Evolutionary conservation across 1,139 yeast genomes (phyloP).

Genomic region (Hansenula lynferdii): DNA sequence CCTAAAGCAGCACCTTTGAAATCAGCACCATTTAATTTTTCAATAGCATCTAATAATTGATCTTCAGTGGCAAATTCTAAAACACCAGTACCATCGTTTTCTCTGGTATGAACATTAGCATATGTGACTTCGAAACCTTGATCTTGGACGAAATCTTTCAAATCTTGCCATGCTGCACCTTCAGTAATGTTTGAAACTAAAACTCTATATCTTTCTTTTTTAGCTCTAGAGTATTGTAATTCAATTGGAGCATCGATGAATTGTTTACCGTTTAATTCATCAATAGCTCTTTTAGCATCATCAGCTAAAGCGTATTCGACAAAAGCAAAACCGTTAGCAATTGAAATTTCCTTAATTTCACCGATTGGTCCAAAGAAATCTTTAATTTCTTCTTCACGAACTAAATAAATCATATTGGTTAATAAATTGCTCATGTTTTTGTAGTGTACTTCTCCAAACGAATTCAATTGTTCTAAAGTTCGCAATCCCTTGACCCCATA

Average conservation of each 20-base stretch:
- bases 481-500: too few relatives aligned
- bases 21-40: slow-evolving; percentile 64
- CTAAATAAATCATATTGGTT: slow-evolving; percentile 5
- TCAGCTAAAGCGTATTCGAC: slow-evolving; percentile 65
- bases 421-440: background rate
- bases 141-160: slow-evolving; percentile 75
- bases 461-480: background rate
- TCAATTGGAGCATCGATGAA: slow-evolving; percentile 61
- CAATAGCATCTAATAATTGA: slow-evolving; percentile 65
- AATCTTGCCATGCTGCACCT: slow-evolving; percentile 80
- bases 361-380: slow-evolving; percentile 63
- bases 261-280: slow-evolving; percentile 50
- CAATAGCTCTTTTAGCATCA: slow-evolving; percentile 61
- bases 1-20: slow-evolving; percentile 61
- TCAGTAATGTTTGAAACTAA: slow-evolving; percentile 66
- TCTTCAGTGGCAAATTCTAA: slow-evolving; percentile 76
- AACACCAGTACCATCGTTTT: slow-evolving; percentile 69
- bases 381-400: slow-evolving; percentile 51
- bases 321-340: slow-evolving; percentile 74
- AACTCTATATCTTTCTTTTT: slow-evolving; percentile 68
- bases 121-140: slow-evolving; percentile 63
- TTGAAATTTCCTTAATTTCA: slow-evolving; percentile 59
- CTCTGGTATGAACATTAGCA: slow-evolving; percentile 64
- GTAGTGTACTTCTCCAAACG: background rate
- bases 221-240: slow-evolving; percentile 66